Conservation (phyloP, 2,329 filamentous ascomycete species). For the Aspergillus sp. region DNA sequence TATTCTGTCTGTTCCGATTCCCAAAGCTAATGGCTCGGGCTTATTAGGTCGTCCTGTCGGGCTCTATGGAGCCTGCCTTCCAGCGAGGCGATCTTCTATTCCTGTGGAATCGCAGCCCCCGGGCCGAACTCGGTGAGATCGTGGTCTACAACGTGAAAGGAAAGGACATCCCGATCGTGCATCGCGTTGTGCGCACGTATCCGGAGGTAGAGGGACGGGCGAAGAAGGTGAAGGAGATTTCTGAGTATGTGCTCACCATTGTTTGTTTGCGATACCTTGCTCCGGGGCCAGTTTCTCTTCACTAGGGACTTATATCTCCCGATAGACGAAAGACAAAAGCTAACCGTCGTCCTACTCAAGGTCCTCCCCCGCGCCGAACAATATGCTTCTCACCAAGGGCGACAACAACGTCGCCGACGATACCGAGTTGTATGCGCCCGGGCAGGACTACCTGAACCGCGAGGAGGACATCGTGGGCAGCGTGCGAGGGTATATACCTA, state of each 20-base stretch:
- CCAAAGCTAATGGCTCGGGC: not conserved
- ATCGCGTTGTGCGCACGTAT: constrained; percentile 76
- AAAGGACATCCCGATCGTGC: constrained; percentile 97
- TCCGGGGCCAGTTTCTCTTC: too few species aligned
- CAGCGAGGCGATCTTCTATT: constrained; percentile 64
- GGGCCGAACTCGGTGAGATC: constrained; percentile 69
- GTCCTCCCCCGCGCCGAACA: constrained; percentile 25
- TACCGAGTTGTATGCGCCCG: constrained; percentile 81
- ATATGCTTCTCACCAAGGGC: constrained; percentile 85
- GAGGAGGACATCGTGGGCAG: constrained; percentile 86
- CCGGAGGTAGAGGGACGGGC: constrained; percentile 42
- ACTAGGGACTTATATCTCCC: not conserved
- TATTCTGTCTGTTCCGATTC: not conserved
- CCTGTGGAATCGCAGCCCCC: constrained; percentile 60
- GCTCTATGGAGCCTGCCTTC: constrained; percentile 68
- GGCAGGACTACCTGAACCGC: constrained; percentile 82
- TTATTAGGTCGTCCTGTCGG: constrained; percentile 48
- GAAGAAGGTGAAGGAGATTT: constrained; percentile 36
- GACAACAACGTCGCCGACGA: constrained; percentile 96
- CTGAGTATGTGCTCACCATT: constrained; percentile 23
- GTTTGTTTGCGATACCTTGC: too few species aligned
- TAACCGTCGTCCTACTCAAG: constrained; percentile 15
- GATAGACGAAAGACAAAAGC: not conserved
- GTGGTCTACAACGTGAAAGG: constrained; percentile 83
- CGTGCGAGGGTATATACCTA: constrained; percentile 87